Evolutionary conservation across 139 green algal species (phyloP).

Genomic region (Mychonastes homosphaera): DNA sequence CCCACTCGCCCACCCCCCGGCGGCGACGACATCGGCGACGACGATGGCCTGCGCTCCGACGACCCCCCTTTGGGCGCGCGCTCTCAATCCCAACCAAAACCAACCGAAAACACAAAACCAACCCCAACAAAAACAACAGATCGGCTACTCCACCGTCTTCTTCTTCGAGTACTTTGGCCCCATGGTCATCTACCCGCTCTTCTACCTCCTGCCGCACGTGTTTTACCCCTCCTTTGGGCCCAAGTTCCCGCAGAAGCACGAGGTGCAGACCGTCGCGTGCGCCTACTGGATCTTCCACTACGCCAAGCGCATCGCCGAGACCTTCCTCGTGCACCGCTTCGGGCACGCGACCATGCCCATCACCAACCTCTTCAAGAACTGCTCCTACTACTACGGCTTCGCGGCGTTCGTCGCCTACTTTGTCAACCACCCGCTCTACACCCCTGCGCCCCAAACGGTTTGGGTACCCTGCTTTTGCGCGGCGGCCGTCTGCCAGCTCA

Average conservation of each 20-base stretch:
- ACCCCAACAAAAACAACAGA: no score
- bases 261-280: constrained; percentile 69
- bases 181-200: constrained; percentile 81
- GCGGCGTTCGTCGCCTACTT: constrained; percentile 90
- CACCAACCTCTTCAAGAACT: constrained; percentile 93
- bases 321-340: constrained; percentile 88
- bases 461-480: constrained; percentile 21
- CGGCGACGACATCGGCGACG: not conserved
- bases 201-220: constrained; percentile 74
- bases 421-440: constrained; percentile 96
- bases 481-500: constrained; percentile 54
- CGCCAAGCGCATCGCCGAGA: constrained; percentile 91
- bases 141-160: constrained; percentile 91
- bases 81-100: not conserved
- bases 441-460: constrained; percentile 36
- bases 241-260: constrained; percentile 17
- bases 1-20: not conserved
- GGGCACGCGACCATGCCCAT: constrained; percentile 93
- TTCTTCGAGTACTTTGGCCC: constrained; percentile 97
- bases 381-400: constrained; percentile 93
- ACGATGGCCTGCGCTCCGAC: not conserved
- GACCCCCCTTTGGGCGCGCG: not conserved
- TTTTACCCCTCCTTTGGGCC: constrained; percentile 65
- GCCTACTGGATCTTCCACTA: constrained; percentile 93
- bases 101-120: not conserved